phyloP scores from a whole-genome alignment of 2,329 filamentous ascomycete species.

The Xylariaceae sp. region DNA sequence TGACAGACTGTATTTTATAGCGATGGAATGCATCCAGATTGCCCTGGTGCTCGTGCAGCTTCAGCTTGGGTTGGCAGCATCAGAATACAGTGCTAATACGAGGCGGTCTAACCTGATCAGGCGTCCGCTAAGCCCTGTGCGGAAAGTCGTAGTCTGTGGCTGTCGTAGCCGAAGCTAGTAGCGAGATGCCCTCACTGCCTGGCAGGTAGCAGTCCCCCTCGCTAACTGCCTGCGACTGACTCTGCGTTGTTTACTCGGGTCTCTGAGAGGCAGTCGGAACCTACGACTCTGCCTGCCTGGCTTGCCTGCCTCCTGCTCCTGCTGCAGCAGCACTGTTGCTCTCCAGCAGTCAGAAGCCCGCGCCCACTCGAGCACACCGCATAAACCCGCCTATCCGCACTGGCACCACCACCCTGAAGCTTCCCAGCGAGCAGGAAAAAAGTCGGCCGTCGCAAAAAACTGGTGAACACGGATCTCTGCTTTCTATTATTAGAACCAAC shows the following conservation, averaged over 20 bases:
- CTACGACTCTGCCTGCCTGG: background rate
- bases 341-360: background rate
- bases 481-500: constrained; percentile 49
- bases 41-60: background rate
- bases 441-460: constrained; percentile 17
- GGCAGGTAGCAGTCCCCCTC: background rate
- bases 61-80: background rate
- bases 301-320: constrained; percentile 12
- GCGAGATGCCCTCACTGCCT: background rate
- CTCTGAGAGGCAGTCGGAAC: no score
- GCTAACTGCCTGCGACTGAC: background rate
- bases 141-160: background rate
- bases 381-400: constrained; percentile 14
- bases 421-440: constrained; percentile 6
- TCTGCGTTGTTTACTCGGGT: background rate
- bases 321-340: no score
- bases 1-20: background rate
- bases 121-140: background rate
- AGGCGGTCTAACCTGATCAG: background rate
- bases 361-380: constrained; percentile 13
- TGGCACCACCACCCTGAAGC: constrained; percentile 2
- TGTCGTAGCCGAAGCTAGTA: background rate
- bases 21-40: background rate
- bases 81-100: background rate
- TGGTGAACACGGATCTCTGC: constrained; percentile 38